A percentile compares a stretch with the other conserved stretches of the same genome.
phyloP scores from a whole-genome alignment of 2,329 filamentous ascomycete genomes.

The Aspergillus arachidicola region DNA sequence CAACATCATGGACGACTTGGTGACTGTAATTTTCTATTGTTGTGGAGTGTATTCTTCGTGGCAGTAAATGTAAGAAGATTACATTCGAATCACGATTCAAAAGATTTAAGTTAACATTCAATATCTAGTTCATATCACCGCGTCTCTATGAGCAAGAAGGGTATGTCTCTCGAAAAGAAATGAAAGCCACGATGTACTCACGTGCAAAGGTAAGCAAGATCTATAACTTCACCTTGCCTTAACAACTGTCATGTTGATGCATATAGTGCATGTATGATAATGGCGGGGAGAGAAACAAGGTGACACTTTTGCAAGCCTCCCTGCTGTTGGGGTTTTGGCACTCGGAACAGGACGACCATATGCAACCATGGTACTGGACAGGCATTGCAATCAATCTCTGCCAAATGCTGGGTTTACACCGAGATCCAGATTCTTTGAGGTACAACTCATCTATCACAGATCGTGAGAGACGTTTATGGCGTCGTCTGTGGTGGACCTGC shows the following conservation, averaged over 20 bases:
- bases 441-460: slow-evolving; percentile 23
- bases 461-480: slow-evolving; percentile 34
- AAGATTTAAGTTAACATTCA: not conserved
- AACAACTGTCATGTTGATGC: not conserved
- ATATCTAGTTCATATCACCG: slow-evolving; percentile 27
- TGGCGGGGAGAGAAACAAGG: slow-evolving; percentile 43
- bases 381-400: slow-evolving; percentile 48
- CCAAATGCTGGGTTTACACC: slow-evolving; percentile 49
- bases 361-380: slow-evolving; percentile 51
- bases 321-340: slow-evolving; percentile 49
- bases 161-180: slow-evolving; percentile 34
- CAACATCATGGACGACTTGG: slow-evolving; percentile 29
- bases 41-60: slow-evolving; percentile 46
- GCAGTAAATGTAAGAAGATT: slow-evolving; percentile 31
- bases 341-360: slow-evolving; percentile 44
- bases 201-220: slow-evolving; percentile 35
- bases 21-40: slow-evolving; percentile 38
- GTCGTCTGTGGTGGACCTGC: slow-evolving; percentile 46
- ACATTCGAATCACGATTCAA: too few relatives aligned
- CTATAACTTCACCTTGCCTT: slow-evolving; percentile 16
- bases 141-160: slow-evolving; percentile 32
- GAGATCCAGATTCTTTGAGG: slow-evolving; percentile 23
- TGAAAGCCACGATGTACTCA: slow-evolving; percentile 42
- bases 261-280: slow-evolving; percentile 30
- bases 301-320: slow-evolving; percentile 47